Conservation (phyloP, 306 rosid genomes). For the Carpinus fangiana region DNA sequence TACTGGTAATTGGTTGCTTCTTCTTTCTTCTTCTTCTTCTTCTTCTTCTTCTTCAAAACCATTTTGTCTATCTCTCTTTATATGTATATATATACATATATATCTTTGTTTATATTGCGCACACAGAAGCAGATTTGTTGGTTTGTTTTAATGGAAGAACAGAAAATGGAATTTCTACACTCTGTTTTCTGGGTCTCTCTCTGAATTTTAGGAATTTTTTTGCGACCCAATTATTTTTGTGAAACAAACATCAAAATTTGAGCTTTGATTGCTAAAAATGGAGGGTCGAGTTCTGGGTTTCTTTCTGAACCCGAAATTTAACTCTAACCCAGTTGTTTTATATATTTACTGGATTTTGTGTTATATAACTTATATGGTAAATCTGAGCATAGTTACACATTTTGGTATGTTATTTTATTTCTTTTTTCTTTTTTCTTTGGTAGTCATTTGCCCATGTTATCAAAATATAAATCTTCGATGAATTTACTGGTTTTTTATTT, state of each 20-base stretch:
- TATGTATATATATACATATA: too few relatives aligned
- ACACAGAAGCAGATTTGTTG: too few relatives aligned
- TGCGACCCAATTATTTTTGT: not conserved
- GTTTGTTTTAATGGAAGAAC: not conserved
- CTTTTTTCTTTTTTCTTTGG: not conserved
- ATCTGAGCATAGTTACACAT: not conserved
- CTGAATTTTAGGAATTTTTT: not conserved
- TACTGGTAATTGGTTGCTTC: conserved; percentile 36
- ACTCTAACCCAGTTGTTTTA: conserved; percentile 1
- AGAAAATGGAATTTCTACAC: not conserved
- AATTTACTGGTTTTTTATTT: not conserved
- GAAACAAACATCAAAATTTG: not conserved
- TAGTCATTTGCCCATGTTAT: not conserved
- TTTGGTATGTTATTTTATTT: not conserved
- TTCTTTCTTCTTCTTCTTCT: too few relatives aligned
- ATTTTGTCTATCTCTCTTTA: not conserved
- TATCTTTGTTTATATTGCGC: not conserved
- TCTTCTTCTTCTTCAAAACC: not conserved
- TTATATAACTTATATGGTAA: not conserved
- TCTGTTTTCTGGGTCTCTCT: not conserved
- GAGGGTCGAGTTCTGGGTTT: not conserved
- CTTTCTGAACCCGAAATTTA: not conserved
- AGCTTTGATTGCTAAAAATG: not conserved
- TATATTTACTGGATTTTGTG: not conserved
- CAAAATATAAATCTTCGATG: not conserved